Evolutionary conservation across 2,329 filamentous ascomycete species (phyloP).

Genomic region (Leptographium lundbergii): DNA sequence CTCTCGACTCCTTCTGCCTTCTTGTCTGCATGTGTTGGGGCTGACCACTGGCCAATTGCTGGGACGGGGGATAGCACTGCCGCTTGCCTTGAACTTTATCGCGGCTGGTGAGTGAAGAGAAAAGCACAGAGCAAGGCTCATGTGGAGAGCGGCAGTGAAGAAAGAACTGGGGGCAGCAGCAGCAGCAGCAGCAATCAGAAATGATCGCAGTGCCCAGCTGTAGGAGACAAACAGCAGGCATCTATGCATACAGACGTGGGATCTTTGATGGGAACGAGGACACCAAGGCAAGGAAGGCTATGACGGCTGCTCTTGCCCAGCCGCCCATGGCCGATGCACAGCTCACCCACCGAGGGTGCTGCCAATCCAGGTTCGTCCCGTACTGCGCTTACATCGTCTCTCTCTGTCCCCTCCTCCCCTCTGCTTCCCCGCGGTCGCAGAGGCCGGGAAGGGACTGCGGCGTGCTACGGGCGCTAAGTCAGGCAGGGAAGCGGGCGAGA

Average conservation of each 20-base stretch:
- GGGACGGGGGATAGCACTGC: constrained; percentile 44
- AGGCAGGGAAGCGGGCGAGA: constrained; percentile 21
- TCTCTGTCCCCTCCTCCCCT: constrained; percentile 5
- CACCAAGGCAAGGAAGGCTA: background rate
- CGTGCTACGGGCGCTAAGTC: constrained; percentile 81
- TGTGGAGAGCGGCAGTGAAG: constrained; percentile 3
- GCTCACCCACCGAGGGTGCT: background rate
- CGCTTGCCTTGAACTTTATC: constrained; percentile 79
- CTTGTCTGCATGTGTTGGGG: background rate
- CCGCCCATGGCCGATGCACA: background rate
- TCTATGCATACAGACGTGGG: no score
- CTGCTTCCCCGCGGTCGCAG: background rate
- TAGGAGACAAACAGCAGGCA: no score
- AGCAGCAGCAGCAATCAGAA: constrained; percentile 32
- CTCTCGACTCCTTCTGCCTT: constrained; percentile 2
- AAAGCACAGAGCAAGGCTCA: background rate
- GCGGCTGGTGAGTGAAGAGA: constrained; percentile 68
- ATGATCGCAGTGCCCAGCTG: no score
- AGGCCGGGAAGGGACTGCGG: constrained; percentile 29
- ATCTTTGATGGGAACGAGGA: background rate
- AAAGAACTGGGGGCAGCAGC: constrained; percentile 28
- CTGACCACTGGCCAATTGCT: background rate
- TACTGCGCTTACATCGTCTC: constrained; percentile 8
- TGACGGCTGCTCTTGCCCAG: background rate
- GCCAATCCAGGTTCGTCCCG: constrained; percentile 9